phyloP scores from a whole-genome alignment of 371 early-diverging fungal genomes.

The Cokeromyces recurvatus region DNA sequence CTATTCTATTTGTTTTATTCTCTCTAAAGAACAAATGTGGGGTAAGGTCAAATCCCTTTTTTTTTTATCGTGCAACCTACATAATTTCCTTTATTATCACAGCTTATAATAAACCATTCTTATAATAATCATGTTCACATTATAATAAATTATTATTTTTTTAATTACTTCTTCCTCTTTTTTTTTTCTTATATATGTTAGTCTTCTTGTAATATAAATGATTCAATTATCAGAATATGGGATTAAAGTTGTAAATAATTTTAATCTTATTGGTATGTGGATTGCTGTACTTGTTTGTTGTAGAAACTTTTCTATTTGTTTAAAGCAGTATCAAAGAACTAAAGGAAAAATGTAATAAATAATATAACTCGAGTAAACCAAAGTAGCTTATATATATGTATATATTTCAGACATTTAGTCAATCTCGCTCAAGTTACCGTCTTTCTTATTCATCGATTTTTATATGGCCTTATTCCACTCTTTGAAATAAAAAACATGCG shows the following conservation, averaged over 20 bases:
- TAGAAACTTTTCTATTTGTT: conserved; percentile 32
- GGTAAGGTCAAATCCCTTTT: no score
- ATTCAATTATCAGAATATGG: conserved; percentile 34
- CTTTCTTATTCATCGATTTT: conserved; percentile 26
- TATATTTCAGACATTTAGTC: conserved; percentile 31
- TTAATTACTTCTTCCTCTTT: not conserved
- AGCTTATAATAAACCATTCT: no score
- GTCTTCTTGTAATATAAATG: conserved; percentile 15
- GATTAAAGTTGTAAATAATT: conserved; percentile 30
- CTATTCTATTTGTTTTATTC: no score
- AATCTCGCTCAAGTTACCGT: conserved; percentile 38
- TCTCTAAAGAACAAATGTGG: no score
- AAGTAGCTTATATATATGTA: not conserved
- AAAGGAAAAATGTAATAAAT: conserved; percentile 35
- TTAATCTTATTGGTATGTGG: conserved; percentile 48
- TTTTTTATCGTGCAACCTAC: no score
- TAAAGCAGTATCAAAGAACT: conserved; percentile 32
- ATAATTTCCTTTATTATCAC: no score
- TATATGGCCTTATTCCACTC: conserved; percentile 39
- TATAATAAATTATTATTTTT: no score
- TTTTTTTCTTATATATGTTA: not conserved
- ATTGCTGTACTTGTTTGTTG: conserved; percentile 31
- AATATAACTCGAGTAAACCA: not conserved
- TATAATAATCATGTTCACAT: no score
- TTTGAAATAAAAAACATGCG: conserved; percentile 42